Percentiles rank a stretch among this genome's conserved stretches.
Evolutionary conservation across 2,329 filamentous ascomycete species (phyloP).

Genomic region (Nannizzia gypsea): DNA sequence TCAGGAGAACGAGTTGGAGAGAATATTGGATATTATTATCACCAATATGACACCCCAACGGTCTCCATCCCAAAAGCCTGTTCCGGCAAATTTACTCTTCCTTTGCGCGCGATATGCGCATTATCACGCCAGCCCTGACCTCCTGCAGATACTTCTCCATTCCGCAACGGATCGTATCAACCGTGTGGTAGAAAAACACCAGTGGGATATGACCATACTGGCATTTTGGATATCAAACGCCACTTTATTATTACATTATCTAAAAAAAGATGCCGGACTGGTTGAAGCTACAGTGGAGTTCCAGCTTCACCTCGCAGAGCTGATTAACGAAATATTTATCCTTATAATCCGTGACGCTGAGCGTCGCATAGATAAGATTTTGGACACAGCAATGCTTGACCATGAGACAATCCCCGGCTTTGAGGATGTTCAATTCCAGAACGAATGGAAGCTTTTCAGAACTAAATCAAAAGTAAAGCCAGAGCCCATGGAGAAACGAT

Average conservation of each 20-base stretch:
- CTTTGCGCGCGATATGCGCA: conserved; percentile 91
- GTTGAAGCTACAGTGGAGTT: conserved; percentile 74
- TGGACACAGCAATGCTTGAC: conserved; percentile 88
- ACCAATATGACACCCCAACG: conserved; percentile 96
- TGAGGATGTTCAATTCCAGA: conserved; percentile 91
- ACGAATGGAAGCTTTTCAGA: conserved; percentile 97
- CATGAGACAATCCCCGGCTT: conserved; percentile 97
- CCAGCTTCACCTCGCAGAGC: conserved; percentile 81
- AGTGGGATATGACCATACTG: conserved; percentile 99
- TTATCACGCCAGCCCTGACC: conserved; percentile 80
- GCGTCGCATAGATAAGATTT: conserved; percentile 85
- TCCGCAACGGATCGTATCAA: conserved; percentile 95
- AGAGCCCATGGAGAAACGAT: conserved; percentile 80
- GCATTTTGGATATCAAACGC: conserved; percentile 99
- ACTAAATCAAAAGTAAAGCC: conserved; percentile 78
- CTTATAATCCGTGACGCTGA: conserved; percentile 94
- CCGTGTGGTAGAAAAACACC: conserved; percentile 82
- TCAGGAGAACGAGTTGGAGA: conserved; percentile 82
- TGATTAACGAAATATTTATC: conserved; percentile 97
- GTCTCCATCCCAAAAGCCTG: conserved; percentile 92
- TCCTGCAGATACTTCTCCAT: conserved; percentile 67
- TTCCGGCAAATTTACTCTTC: conserved; percentile 94
- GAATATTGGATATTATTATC: conserved; percentile 89
- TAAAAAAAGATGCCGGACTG: conserved; percentile 84
- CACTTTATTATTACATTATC: conserved; percentile 85